Evolutionary conservation across 352 stramenopile genomes (phyloP), one percentile per base, ranked within the genome.

Genomic region (Phytopythium cucurbitacearum): DNA sequence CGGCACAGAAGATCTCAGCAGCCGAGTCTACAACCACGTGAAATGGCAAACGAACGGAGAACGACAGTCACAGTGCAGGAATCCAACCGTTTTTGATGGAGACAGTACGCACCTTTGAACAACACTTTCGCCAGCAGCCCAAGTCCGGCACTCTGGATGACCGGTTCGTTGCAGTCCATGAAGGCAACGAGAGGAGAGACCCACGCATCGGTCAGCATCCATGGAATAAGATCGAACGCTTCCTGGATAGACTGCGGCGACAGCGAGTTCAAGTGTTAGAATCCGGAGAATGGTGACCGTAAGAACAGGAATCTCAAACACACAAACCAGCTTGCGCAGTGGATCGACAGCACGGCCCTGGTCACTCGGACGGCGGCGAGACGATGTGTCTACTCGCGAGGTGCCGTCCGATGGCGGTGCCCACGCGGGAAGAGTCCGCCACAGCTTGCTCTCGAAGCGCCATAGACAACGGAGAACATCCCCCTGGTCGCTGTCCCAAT

Each of bases 121-220:
- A 89, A 43, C 47, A 85, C 62, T 16, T 70, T 67, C 13, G 76
- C 67, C 9, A 89, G 65, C n/a, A 89, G 51, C 11, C 67, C 79
- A 37, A 89, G 63, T 0, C 53, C 68, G 0, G 72, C 65, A 35
- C 71, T 73, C 43, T 81, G 73, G 40, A 83, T 62, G 38, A 80
- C 64, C 0, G 60, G 48, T 48, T 92, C 79, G 1, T 62, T 55
- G 48, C 71, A 85, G 43, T 78, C 73, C 5, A 82, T 56, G 0
- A 89, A 57, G 1, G 79, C 73, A 3, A 87, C 74, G 5, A 92
- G 65, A 21, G 76, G 71, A 3, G 76, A 76, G 16, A 90, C 59
- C 79, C 77, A 92, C 21, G 55, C 60, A 33, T 89, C 71, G 45
- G 85, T 69, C 65, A 92, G 69, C 50, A 92, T 63, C 12, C 57